Base-by-base conservation (phyloP, 371 early-diverging fungal species). In the Synchytrium microbalum region DNA sequence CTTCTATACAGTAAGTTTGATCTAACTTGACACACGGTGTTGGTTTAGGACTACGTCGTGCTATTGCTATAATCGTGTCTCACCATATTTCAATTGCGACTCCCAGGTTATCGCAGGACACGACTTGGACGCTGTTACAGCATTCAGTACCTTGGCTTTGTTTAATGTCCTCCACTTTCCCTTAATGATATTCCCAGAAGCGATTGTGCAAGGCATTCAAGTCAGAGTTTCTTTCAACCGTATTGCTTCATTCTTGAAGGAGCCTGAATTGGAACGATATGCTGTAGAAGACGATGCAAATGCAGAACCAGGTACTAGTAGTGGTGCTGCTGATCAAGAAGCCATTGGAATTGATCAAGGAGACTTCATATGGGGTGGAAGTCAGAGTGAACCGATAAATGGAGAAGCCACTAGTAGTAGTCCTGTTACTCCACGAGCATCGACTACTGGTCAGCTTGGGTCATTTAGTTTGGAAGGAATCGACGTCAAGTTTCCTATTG, bases 391-490 rank as follows among this genome's bases (percentile, higher is more conserved):
- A 19, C 33, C n/a, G n/a, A 38, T 16, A 23, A 38, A 60, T 14
- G 16, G 14, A 26, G 30, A 56, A 90, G 92, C 60, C 89, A 89
- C 5, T 71, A 69, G 30, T 67, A 66, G 61, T 51, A 71, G 30
- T 75, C 85, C 28, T 10, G n/a, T 10, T 5, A 23, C 33, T 13
- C 13, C 83, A 91, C 33, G 82, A 86, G 19, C 79, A 90, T 61
- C 92, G 92, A 32, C 81, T 91, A 27, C 89, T 92, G 26, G 88
- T 91, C 16, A 92, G 92, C 70, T 84, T 31, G 29, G 32, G 14
- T n/a, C n/a, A n/a, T 75, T 75, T 32, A 57, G 55, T 8, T 64
- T 76, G 33, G 64, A 68, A 14, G 53, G 73, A 54, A 25, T 73
- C 25, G 65, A 61, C n/a, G 46, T 74, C 26, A 32, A 26, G 0